phyloP scores from a whole-genome alignment of 108 stramenopile genomes.

The Fistulifera solaris region DNA sequence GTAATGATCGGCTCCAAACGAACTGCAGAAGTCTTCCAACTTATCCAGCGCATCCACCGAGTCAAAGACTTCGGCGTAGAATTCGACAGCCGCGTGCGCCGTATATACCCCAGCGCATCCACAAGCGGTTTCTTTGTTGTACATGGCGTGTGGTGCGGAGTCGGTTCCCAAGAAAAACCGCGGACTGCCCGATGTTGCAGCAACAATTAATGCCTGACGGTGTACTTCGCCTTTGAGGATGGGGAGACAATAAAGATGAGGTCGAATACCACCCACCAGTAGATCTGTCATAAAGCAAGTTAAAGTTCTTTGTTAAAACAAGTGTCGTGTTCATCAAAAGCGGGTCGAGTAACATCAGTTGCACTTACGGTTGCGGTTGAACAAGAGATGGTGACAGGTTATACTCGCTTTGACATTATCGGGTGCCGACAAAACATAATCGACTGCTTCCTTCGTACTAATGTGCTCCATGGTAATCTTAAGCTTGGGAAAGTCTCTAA shows the following conservation, averaged over 20 bases:
- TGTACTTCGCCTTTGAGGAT: slow-evolving; percentile 96
- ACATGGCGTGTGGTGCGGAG: slow-evolving; percentile 88
- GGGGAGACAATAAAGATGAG: slow-evolving; percentile 98
- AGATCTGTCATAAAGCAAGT: slow-evolving; percentile 26
- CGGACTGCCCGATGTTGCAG: slow-evolving; percentile 79
- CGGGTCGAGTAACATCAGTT: too few relatives aligned
- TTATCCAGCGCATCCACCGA: slow-evolving; percentile 74
- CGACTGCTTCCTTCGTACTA: slow-evolving; percentile 85
- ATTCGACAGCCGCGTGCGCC: slow-evolving; percentile 88
- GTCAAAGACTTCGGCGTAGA: slow-evolving; percentile 96
- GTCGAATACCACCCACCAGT: slow-evolving; percentile 88
- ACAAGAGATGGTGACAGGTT: slow-evolving; percentile 95
- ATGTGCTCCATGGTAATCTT: slow-evolving; percentile 98
- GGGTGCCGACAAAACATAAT: slow-evolving; percentile 72
- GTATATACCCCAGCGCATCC: slow-evolving; percentile 98
- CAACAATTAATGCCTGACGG: slow-evolving; percentile 82
- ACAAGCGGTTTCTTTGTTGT: slow-evolving; percentile 76
- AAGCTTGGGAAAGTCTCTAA: slow-evolving; percentile 70
- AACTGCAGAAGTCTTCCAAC: slow-evolving; percentile 83
- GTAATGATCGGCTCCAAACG: slow-evolving; percentile 91
- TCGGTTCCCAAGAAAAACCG: slow-evolving; percentile 99
- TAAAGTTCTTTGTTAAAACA: background rate
- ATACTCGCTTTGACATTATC: slow-evolving; percentile 93
- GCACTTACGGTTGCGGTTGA: slow-evolving; percentile 92
- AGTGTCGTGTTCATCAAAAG: background rate